These are phyloP conservation scores for Zea luxurians DNA, from an alignment of 176 grass and related monocot species.

Conservation along the genomic window DNA sequence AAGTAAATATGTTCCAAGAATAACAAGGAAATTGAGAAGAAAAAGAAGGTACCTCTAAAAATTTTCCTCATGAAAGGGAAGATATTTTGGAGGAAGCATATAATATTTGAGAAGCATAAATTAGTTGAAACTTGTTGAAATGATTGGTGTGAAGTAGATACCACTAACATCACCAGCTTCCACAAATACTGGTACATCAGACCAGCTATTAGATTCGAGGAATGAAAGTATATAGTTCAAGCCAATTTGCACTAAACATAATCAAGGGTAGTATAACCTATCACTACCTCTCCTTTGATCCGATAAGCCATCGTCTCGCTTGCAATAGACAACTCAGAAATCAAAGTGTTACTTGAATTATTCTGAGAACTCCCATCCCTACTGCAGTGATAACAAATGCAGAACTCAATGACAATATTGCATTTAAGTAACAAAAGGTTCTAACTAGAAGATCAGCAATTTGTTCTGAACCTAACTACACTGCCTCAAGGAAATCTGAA, in stretches of 20 bases:
- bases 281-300: constrained; percentile 70
- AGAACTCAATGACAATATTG: constrained; percentile 5
- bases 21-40: constrained; percentile 15
- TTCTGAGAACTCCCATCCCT: constrained; percentile 44
- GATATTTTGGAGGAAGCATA: constrained; percentile 76
- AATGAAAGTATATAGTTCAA: constrained; percentile 19
- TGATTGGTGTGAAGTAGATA: constrained; percentile 63
- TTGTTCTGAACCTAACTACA: neutral
- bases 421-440: constrained; percentile 24
- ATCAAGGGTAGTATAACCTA: constrained; percentile 27
- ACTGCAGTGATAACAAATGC: constrained; percentile 41
- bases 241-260: constrained; percentile 18
- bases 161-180: constrained; percentile 73
- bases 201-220: constrained; percentile 31
- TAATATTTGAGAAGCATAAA: constrained; percentile 70
- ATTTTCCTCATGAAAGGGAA: constrained; percentile 69
- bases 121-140: constrained; percentile 55
- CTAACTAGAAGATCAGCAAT: constrained; percentile 29
- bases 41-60: constrained; percentile 55
- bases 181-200: constrained; percentile 61
- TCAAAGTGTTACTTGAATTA: constrained; percentile 46
- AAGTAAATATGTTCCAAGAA: neutral
- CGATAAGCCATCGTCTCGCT: constrained; percentile 59
- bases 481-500: constrained; percentile 20
- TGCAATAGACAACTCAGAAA: constrained; percentile 70